phyloP scores from a whole-genome alignment of 257 asterid species.

The Solanum dulcamara region DNA sequence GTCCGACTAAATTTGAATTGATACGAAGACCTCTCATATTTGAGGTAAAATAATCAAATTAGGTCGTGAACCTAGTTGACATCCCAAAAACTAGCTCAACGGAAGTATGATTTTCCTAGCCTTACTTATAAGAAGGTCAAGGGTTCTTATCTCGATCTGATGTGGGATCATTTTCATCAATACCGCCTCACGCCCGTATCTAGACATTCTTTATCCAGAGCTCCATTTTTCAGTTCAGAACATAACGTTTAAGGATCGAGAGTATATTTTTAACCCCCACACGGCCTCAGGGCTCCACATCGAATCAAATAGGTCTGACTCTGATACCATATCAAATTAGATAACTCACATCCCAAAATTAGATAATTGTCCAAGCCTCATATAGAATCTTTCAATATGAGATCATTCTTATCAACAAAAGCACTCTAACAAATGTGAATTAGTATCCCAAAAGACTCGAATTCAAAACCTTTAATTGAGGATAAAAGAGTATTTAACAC shows the following conservation, averaged over 20 bases:
- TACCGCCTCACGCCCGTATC: too few species aligned
- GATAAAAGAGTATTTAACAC: not conserved
- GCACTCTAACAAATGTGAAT: not conserved
- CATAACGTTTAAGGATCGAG: not conserved
- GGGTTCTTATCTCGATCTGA: too few species aligned
- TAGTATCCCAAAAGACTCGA: not conserved
- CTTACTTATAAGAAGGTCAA: too few species aligned
- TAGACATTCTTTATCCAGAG: not conserved
- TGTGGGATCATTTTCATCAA: not conserved
- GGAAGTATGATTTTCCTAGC: too few species aligned
- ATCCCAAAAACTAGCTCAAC: too few species aligned
- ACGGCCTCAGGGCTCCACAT: not conserved
- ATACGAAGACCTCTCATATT: accelerated
- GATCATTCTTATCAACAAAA: not conserved
- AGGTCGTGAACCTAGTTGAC: accelerated
- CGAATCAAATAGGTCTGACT: not conserved
- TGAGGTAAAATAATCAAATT: accelerated
- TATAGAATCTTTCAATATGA: too few species aligned
- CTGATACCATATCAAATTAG: too few species aligned
- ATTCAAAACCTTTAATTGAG: not conserved
- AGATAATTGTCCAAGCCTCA: too few species aligned
- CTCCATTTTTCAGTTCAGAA: not conserved
- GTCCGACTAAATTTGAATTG: not conserved
- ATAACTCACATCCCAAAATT: too few species aligned
- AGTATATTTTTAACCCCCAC: not conserved